These are phyloP conservation scores for Effrenium voratum DNA, from an alignment of 73 alveolate species.

Conservation along the genomic window DNA sequence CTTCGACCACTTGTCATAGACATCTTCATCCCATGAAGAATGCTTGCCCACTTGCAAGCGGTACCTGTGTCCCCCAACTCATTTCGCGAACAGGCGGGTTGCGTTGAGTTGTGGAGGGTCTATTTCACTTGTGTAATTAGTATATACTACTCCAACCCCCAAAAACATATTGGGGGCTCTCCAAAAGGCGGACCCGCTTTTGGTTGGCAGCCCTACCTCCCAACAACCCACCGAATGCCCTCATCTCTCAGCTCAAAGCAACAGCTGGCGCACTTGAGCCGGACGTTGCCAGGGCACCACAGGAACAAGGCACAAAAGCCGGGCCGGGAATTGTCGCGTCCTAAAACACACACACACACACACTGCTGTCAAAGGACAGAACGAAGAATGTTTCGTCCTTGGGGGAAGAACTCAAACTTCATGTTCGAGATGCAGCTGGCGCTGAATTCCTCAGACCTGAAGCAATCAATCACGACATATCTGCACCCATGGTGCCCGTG, in stretches of 20 bases:
- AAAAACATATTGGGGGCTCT: no score
- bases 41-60: slow-evolving; percentile 67
- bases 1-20: slow-evolving; percentile 15
- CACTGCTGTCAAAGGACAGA: not conserved
- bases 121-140: no score
- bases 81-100: no score
- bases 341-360: not conserved
- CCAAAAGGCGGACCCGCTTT: no score
- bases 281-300: slow-evolving; percentile 73
- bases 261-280: slow-evolving; percentile 67
- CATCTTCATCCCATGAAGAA: slow-evolving; percentile 69
- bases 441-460: slow-evolving; percentile 34
- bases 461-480: no score
- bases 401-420: slow-evolving; percentile 63
- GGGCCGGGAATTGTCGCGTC: slow-evolving; percentile 54
- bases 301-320: slow-evolving; percentile 84
- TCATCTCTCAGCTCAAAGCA: not conserved
- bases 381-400: not conserved
- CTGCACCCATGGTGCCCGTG: no score
- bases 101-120: no score
- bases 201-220: no score
- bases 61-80: slow-evolving; percentile 30
- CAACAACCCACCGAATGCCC: no score
- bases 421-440: slow-evolving; percentile 37
- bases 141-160: no score